Evolutionary conservation across 768 basidiomycete species (phyloP).

Genomic region (Boletus vermiculosoides): DNA sequence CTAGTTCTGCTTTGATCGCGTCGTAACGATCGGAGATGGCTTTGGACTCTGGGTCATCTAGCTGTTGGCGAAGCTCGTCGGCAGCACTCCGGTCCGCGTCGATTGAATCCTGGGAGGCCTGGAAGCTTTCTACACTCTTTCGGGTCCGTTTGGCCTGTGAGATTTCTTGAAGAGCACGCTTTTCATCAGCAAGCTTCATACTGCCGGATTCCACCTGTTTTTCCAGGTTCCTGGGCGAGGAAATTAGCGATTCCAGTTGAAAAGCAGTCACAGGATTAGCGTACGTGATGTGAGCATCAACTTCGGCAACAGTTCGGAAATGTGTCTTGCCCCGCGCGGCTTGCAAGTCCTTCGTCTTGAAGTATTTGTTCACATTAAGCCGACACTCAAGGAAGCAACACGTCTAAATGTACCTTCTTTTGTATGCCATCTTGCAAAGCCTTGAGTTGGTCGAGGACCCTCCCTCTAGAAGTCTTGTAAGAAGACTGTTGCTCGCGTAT

Average conservation of each 20-base stretch:
- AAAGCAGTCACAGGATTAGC: conserved; percentile 25
- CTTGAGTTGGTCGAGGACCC: conserved; percentile 78
- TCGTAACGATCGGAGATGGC: conserved; percentile 81
- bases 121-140: conserved; percentile 76
- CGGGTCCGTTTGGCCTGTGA: conserved; percentile 67
- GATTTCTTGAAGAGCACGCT: conserved; percentile 92
- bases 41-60: conserved; percentile 89
- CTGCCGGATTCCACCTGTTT: conserved; percentile 89
- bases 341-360: conserved; percentile 83
- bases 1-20: conserved; percentile 78
- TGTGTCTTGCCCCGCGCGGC: conserved; percentile 71
- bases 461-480: conserved; percentile 66
- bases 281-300: conserved; percentile 85
- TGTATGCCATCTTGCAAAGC: conserved; percentile 70
- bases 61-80: conserved; percentile 78
- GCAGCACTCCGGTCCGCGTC: conserved; percentile 70
- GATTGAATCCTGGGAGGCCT: conserved; percentile 75
- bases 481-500: conserved; percentile 78
- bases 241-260: conserved; percentile 1
- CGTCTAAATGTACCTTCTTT: conserved; percentile 62
- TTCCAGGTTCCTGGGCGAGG: conserved; percentile 64
- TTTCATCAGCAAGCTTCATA: conserved; percentile 93
- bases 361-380: conserved; percentile 2
- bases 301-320: conserved; percentile 80
- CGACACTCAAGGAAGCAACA: not conserved